Conservation (phyloP, 495 filamentous ascomycete species). For the Neurospora intermedia region DNA sequence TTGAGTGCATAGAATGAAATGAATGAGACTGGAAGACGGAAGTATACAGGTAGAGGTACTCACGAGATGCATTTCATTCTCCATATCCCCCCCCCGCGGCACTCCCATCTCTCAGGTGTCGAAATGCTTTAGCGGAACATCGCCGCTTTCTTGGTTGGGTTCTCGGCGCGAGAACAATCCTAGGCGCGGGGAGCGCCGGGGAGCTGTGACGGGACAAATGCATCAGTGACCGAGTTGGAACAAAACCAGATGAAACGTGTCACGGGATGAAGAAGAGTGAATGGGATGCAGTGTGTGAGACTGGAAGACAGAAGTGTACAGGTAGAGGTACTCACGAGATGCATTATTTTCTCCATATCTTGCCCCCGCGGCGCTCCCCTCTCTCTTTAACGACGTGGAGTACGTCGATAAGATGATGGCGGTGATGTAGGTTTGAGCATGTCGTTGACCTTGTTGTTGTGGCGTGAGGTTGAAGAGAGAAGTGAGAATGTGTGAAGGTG, state of each 20-base stretch:
- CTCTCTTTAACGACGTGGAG: neutral
- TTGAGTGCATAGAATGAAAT: neutral
- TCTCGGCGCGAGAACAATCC: neutral
- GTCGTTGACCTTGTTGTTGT: neutral
- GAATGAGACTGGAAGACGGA: neutral
- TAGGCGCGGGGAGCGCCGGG: neutral
- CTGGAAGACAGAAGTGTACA: neutral
- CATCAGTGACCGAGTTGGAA: neutral
- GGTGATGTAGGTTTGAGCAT: neutral
- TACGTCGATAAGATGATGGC: neutral
- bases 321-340: neutral
- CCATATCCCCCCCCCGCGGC: neutral
- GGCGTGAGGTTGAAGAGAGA: neutral
- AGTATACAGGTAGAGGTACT: neutral
- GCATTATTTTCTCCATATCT: neutral
- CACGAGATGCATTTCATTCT: neutral
- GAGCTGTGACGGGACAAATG: neutral
- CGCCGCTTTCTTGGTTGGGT: neutral
- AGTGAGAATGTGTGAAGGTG: neutral
- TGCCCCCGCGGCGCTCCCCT: neutral
- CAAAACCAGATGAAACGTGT: neutral
- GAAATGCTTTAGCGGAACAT: neutral
- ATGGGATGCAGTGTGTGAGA: neutral
- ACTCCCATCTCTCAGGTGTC: too few species aligned
- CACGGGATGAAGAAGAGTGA: neutral